phyloP scores from a whole-genome alignment of 176 grass and related monocot genomes.

The Cymbopogon citratus region DNA sequence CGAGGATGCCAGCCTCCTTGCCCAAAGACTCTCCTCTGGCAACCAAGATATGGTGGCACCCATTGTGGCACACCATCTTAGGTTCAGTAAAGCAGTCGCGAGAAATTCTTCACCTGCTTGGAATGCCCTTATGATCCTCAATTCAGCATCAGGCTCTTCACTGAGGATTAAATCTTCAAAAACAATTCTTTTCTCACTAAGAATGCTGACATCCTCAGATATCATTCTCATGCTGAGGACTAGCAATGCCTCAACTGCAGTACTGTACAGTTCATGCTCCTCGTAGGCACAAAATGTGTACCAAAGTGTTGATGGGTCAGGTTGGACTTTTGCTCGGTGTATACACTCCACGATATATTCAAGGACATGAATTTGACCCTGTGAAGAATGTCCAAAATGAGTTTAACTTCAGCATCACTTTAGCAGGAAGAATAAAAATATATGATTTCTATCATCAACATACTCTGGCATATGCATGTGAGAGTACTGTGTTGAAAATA shows the following conservation, averaged over 20 bases:
- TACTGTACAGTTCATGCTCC: slow-evolving; percentile 47
- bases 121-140: slow-evolving; percentile 50
- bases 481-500: slow-evolving; percentile 71
- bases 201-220: slow-evolving; percentile 39
- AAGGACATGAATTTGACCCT: slow-evolving; percentile 71
- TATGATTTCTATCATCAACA: neutral
- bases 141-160: slow-evolving; percentile 69
- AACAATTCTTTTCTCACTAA: slow-evolving; percentile 41
- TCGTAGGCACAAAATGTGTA: slow-evolving; percentile 60
- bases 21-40: slow-evolving; percentile 71
- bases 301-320: slow-evolving; percentile 56
- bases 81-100: slow-evolving; percentile 56
- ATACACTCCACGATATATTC: slow-evolving; percentile 63
- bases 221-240: slow-evolving; percentile 80
- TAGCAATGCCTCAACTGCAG: slow-evolving; percentile 67
- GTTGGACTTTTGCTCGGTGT: slow-evolving; percentile 52
- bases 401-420: slow-evolving; percentile 10
- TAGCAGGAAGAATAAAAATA: neutral
- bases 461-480: slow-evolving; percentile 56
- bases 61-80: slow-evolving; percentile 64
- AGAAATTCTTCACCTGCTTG: slow-evolving; percentile 47
- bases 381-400: slow-evolving; percentile 29
- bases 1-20: slow-evolving; percentile 51
- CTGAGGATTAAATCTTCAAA: slow-evolving; percentile 69
- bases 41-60: slow-evolving; percentile 71